These are phyloP conservation scores for Aphanocladium album DNA, from an alignment of 2,329 filamentous ascomycete genomes.

Conservation along the genomic window DNA sequence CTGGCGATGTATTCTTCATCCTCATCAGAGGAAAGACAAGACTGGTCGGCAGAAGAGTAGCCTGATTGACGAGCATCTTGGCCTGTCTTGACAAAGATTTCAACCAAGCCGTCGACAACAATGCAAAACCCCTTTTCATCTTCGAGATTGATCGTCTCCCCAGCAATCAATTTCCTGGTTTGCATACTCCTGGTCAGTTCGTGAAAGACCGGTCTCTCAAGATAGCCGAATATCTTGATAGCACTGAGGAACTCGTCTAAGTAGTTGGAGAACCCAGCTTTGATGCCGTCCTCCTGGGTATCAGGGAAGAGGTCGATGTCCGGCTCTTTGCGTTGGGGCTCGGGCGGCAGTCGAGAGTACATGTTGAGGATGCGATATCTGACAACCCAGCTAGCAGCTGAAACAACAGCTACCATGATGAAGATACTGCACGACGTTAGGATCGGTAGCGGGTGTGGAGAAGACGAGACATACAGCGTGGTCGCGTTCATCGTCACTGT, in stretches of 20 bases:
- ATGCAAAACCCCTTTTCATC: constrained; percentile 98
- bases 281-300: constrained; percentile 80
- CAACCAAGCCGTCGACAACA: constrained; percentile 91
- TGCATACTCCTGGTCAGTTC: constrained; percentile 98
- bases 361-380: constrained; percentile 95
- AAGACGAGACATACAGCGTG: constrained; percentile 61
- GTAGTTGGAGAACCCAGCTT: constrained; percentile 91
- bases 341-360: constrained; percentile 88
- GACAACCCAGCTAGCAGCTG: constrained; percentile 88
- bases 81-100: constrained; percentile 96
- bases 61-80: constrained; percentile 39
- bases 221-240: constrained; percentile 97
- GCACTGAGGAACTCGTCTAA: constrained; percentile 96
- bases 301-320: constrained; percentile 94
- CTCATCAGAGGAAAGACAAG: constrained; percentile 40
- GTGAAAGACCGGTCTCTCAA: constrained; percentile 95
- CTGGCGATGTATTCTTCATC: constrained; percentile 65
- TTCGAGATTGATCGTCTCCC: constrained; percentile 89
- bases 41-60: constrained; percentile 17
- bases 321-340: constrained; percentile 92
- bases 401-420: constrained; percentile 70
- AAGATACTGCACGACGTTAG: constrained; percentile 53
- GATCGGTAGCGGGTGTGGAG: background rate
- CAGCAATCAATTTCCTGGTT: constrained; percentile 90
- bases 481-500: constrained; percentile 99